phyloP scores from a whole-genome alignment of 2,329 filamentous ascomycete genomes.

The Dactylellina drechsleri region DNA sequence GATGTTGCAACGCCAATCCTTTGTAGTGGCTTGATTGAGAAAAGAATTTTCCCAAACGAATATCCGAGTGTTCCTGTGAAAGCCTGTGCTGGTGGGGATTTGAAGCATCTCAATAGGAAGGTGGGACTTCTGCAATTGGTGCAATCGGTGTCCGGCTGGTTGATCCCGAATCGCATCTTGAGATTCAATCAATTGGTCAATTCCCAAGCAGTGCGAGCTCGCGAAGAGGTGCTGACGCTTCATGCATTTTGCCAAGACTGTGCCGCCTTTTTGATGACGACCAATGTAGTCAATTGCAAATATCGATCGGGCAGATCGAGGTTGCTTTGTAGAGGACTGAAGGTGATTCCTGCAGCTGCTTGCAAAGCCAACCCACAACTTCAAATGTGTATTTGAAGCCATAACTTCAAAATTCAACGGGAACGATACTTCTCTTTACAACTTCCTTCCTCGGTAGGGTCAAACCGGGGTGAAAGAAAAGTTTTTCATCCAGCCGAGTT shows the following conservation, averaged over 20 bases:
- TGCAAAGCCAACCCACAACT: too few species aligned
- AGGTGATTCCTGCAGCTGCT: too few species aligned
- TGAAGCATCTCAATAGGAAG: not conserved
- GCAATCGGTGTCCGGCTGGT: not conserved
- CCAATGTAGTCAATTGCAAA: not conserved
- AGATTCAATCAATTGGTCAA: slow-evolving; percentile 16
- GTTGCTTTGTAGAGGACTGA: not conserved
- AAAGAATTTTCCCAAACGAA: slow-evolving; percentile 30
- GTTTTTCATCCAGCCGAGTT: too few species aligned
- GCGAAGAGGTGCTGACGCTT: slow-evolving; percentile 5
- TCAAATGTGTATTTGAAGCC: too few species aligned
- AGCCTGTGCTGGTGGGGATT: not conserved
- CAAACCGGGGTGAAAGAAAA: not conserved
- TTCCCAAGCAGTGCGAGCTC: not conserved
- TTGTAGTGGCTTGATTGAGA: slow-evolving; percentile 4
- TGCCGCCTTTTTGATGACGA: slow-evolving; percentile 18
- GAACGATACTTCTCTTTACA: too few species aligned
- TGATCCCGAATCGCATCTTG: not conserved
- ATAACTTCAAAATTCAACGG: too few species aligned
- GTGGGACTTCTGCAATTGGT: not conserved
- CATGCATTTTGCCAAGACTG: slow-evolving; percentile 18
- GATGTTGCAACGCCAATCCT: not conserved
- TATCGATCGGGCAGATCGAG: too few species aligned
- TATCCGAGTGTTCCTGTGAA: slow-evolving; percentile 8
- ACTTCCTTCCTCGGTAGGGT: too few species aligned